Conservation (phyloP, 192 early-diverging fungal species). For the Entophlyctis luteolus region DNA sequence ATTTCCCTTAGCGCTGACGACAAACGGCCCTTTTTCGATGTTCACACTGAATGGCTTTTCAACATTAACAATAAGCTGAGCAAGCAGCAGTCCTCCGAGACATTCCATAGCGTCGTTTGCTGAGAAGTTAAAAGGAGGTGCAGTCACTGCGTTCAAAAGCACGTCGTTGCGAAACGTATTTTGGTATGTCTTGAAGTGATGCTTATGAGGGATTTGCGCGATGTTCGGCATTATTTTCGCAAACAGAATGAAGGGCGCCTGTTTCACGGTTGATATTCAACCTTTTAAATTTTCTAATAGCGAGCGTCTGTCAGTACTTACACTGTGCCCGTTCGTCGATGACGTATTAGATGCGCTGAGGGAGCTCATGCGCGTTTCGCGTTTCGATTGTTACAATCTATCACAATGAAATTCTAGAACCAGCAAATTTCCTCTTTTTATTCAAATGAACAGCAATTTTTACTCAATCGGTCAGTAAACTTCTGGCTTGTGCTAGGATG, state of each 20-base stretch:
- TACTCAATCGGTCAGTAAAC: too few species aligned
- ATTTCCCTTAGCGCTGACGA: conserved; percentile 19
- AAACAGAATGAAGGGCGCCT: conserved; percentile 15
- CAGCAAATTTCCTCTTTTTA: too few species aligned
- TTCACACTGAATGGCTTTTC: conserved; percentile 23
- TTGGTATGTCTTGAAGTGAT: conserved; percentile 26
- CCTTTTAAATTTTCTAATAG: too few species aligned
- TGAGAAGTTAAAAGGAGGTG: background rate
- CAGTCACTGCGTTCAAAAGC: background rate
- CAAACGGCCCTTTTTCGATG: conserved; percentile 1
- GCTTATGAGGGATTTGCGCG: conserved; percentile 13
- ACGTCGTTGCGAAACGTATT: conserved; percentile 14
- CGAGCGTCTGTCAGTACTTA: too few species aligned
- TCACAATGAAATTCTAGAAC: too few species aligned
- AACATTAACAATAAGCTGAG: conserved; percentile 11
- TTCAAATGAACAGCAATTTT: too few species aligned
- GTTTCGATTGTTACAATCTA: too few species aligned
- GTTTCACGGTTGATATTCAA: too few species aligned
- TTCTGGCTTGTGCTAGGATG: too few species aligned
- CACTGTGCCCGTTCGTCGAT: too few species aligned
- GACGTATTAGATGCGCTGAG: too few species aligned
- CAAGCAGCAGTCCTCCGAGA: conserved; percentile 3
- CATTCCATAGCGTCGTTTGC: conserved; percentile 16
- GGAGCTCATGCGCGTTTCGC: too few species aligned
- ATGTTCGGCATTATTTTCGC: conserved; percentile 19